These are phyloP conservation scores for Neofusicoccum parvum DNA, from an alignment of 2,329 filamentous ascomycete genomes.

Conservation along the genomic window DNA sequence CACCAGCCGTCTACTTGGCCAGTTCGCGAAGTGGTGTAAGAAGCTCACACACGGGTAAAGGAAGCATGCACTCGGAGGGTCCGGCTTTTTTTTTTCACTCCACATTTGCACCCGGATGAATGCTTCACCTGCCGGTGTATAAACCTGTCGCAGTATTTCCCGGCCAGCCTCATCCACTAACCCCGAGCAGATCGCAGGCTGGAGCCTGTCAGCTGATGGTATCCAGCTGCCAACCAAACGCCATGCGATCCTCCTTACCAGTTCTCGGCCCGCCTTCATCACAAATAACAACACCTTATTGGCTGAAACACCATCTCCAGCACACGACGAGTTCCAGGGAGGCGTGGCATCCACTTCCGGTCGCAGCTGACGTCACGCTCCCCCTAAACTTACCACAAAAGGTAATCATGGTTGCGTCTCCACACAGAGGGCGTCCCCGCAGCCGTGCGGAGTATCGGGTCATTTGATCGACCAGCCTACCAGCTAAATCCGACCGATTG, in stretches of 20 bases:
- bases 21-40: background rate
- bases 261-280: background rate
- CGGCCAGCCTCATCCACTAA: too few relatives aligned
- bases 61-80: too few relatives aligned
- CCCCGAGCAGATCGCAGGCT: too few relatives aligned
- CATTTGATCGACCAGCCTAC: constrained; percentile 2
- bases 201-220: background rate
- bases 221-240: background rate
- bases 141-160: too few relatives aligned
- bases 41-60: too few relatives aligned
- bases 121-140: too few relatives aligned
- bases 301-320: background rate
- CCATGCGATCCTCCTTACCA: background rate
- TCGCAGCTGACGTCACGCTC: background rate
- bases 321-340: background rate
- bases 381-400: background rate
- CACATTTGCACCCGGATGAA: too few relatives aligned
- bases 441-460: constrained; percentile 18
- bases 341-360: background rate
- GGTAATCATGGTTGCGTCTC: constrained; percentile 3
- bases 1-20: background rate
- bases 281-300: background rate
- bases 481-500: constrained; percentile 11
- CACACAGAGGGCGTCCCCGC: constrained; percentile 15
- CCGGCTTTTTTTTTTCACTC: too few relatives aligned